Evolutionary conservation across 2,329 filamentous ascomycete species (phyloP).

Genomic region (Pyricularia sp.): DNA sequence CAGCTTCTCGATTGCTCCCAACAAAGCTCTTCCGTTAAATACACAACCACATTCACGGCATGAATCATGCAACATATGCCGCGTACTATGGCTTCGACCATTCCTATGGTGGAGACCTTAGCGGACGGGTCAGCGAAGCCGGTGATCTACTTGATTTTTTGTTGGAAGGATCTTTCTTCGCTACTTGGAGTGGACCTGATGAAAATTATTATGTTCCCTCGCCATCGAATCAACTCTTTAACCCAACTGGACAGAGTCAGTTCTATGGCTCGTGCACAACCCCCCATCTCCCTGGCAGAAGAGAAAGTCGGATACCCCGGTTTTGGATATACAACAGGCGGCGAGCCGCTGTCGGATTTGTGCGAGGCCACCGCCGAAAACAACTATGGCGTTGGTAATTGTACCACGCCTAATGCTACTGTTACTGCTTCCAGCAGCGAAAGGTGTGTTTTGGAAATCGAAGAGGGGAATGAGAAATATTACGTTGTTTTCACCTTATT

Average conservation of each 20-base stretch:
- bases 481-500: no score
- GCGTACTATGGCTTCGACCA: not conserved
- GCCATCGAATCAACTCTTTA: not conserved
- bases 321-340: not conserved
- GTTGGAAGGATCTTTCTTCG: not conserved
- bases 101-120: not conserved
- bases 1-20: not conserved
- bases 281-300: not conserved
- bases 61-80: not conserved
- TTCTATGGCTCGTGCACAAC: not conserved
- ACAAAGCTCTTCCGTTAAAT: not conserved
- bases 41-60: not conserved
- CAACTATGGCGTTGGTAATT: no score
- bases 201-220: not conserved
- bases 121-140: not conserved
- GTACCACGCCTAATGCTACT: no score
- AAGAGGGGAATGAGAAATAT: no score
- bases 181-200: no score
- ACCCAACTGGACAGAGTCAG: not conserved
- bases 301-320: not conserved
- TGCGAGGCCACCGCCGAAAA: no score
- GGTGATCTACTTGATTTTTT: not conserved
- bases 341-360: no score
- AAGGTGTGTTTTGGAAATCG: no score
- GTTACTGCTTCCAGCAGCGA: no score